Base-by-base conservation (phyloP, 768 basidiomycete species). In the Trametopsis cervina region DNA sequence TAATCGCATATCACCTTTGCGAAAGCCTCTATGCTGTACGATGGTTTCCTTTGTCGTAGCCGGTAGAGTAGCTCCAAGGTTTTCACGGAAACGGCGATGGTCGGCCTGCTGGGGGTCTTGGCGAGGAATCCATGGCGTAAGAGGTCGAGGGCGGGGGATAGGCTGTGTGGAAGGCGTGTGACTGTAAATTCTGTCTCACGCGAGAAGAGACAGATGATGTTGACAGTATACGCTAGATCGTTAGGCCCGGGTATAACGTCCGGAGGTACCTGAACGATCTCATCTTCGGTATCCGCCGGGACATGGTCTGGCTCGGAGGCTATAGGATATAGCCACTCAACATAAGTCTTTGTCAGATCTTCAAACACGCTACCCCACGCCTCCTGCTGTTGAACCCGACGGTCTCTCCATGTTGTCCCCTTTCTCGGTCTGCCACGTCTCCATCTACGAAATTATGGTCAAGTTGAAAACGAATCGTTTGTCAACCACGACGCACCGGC, bases 1-100 rank as follows among this genome's bases (percentile, higher is more conserved):
- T 29, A 44, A 18, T 54, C 23, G 33, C 55, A 59, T 0, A 57
- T 10, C 0, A 57, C 21, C 40, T 57, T 57, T 0, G 52, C 40
- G 40, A 57, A 59, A 4, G 54, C 55, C 20, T 59, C 54, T 0
- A 52, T n/a, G 25, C 58, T 57, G 43, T 53, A 57, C 18, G 58
- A 59, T 0, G 54, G 22, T 42, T 57, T 56, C 27, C 46, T 33
- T 3, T 47, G 44, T 1, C 48, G 39, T 12, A 57, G 12, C 4
- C 40, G 22, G 7, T 44, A 39, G 37, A 55, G 39, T 1, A 54
- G 40, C 13, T 57, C 50, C 5, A 60, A 50, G 2, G 58, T 57
- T 25, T 40, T 33, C 26, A 56, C 10, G 17, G 56, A 53, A 10
- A 57, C 40, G 0, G 54, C 54, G 11, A 55, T 15, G 2, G 47